Evolutionary conservation across 2,329 filamentous ascomycete genomes (phyloP).

Genomic region (Thelonectria olida): DNA sequence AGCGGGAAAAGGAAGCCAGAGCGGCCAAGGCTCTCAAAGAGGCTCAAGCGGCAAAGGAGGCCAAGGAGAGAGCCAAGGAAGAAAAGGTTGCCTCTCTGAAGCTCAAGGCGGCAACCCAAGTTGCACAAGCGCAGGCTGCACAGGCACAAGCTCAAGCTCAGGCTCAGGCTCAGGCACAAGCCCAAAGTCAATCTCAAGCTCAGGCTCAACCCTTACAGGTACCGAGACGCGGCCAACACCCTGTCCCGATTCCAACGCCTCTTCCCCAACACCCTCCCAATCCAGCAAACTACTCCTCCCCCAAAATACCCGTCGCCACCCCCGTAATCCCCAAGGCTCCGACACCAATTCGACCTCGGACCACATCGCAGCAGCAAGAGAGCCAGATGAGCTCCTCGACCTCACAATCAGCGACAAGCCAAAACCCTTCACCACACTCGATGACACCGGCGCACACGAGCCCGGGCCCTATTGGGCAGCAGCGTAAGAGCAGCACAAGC

Average conservation of each 20-base stretch:
- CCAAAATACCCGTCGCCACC: conserved; percentile 80
- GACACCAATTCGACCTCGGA: conserved; percentile 79
- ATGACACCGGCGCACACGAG: conserved; percentile 72
- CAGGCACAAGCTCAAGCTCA: background rate
- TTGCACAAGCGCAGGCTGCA: conserved; percentile 38
- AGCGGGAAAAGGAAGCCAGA: conserved; percentile 67
- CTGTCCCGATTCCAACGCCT: conserved; percentile 55
- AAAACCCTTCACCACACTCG: conserved; percentile 67
- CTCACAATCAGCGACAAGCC: conserved; percentile 68
- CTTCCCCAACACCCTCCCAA: conserved; percentile 69
- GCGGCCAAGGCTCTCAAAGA: conserved; percentile 70
- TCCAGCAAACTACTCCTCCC: conserved; percentile 73
- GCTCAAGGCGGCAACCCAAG: conserved; percentile 50
- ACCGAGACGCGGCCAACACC: conserved; percentile 48
- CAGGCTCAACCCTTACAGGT: conserved; percentile 43
- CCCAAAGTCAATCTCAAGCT: background rate
- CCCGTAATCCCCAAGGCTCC: conserved; percentile 85
- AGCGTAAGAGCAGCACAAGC: conserved; percentile 69
- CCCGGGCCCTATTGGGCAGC: conserved; percentile 69
- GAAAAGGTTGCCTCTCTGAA: conserved; percentile 49
- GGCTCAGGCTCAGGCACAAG: background rate
- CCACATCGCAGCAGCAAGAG: conserved; percentile 83
- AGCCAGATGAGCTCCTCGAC: conserved; percentile 75
- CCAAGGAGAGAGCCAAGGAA: conserved; percentile 74
- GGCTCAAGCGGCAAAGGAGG: conserved; percentile 57